These are phyloP conservation scores for Ophidiomyces ophidiicola DNA, from an alignment of 2,329 filamentous ascomycete species.

Conservation along the genomic window DNA sequence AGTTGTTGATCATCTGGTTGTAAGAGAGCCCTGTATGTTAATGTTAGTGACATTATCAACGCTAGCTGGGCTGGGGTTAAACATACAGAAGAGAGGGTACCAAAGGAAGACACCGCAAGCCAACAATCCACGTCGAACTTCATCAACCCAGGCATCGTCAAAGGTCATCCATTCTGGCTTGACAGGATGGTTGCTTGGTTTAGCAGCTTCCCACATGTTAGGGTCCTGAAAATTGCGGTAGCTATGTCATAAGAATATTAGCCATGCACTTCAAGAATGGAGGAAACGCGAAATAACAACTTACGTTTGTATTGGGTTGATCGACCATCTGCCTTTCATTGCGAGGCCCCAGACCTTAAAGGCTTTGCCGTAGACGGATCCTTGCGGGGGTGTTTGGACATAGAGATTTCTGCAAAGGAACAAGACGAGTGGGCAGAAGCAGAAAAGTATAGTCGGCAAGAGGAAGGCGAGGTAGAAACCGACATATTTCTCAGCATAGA, in stretches of 20 bases:
- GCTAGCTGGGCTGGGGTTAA: not conserved
- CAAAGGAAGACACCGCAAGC: slow-evolving; percentile 58
- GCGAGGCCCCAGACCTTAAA: slow-evolving; percentile 48
- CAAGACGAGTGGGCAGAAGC: slow-evolving; percentile 50
- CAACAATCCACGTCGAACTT: slow-evolving; percentile 56
- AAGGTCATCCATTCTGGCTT: slow-evolving; percentile 67
- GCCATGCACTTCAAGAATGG: slow-evolving; percentile 3
- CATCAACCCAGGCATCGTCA: slow-evolving; percentile 72
- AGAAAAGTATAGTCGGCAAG: slow-evolving; percentile 55
- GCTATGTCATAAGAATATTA: slow-evolving; percentile 2
- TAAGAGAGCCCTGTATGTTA: slow-evolving; percentile 33
- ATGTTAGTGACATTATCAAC: slow-evolving; percentile 8
- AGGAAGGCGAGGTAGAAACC: slow-evolving; percentile 63
- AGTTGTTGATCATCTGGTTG: slow-evolving; percentile 44
- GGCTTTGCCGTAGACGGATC: slow-evolving; percentile 59
- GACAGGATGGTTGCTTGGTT: slow-evolving; percentile 51
- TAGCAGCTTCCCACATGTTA: slow-evolving; percentile 55
- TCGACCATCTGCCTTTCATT: slow-evolving; percentile 51
- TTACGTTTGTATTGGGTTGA: slow-evolving; percentile 49
- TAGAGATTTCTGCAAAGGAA: slow-evolving; percentile 51
- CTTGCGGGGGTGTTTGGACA: slow-evolving; percentile 52
- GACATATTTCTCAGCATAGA: slow-evolving; percentile 62
- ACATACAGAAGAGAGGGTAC: slow-evolving; percentile 39
- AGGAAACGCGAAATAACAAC: slow-evolving; percentile 6
- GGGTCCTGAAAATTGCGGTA: slow-evolving; percentile 41